phyloP scores from a whole-genome alignment of 306 rosid species.

The Pyrus bretschneideri region DNA sequence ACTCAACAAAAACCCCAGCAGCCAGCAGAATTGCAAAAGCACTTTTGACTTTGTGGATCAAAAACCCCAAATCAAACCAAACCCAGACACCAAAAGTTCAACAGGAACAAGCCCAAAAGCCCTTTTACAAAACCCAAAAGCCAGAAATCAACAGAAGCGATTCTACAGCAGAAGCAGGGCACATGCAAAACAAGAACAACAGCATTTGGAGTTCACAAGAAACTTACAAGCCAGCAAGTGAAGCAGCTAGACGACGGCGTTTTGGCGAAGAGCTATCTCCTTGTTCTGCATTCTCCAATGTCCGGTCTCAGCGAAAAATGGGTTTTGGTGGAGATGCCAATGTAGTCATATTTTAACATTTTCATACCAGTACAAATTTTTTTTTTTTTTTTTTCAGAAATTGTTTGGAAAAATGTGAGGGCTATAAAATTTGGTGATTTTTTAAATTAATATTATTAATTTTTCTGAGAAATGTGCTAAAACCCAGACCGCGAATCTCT shows the following conservation, averaged over 20 bases:
- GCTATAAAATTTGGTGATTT: background rate
- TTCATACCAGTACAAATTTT: background rate
- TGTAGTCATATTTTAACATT: background rate
- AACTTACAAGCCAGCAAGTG: constrained; percentile 1
- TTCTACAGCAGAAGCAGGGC: background rate
- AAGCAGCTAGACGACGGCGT: constrained; percentile 5
- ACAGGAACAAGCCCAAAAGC: background rate
- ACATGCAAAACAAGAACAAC: background rate
- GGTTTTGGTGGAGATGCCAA: background rate
- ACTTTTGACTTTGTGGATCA: background rate
- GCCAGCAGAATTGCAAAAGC: background rate
- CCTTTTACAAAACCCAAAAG: background rate
- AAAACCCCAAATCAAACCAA: background rate
- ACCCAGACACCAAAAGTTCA: background rate
- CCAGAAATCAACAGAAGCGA: constrained; percentile 3
- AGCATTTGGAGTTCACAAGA: background rate
- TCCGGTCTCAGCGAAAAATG: background rate
- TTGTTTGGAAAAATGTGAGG: background rate
- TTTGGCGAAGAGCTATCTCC: background rate
- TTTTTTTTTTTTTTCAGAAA: background rate
- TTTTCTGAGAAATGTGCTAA: background rate
- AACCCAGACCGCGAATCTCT: constrained; percentile 3
- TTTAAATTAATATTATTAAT: background rate
- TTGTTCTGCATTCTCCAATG: background rate
- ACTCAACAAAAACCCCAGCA: background rate